These are phyloP conservation scores for Myxozyma udenii DNA, from an alignment of 805 yeast genomes.

Conservation along the genomic window DNA sequence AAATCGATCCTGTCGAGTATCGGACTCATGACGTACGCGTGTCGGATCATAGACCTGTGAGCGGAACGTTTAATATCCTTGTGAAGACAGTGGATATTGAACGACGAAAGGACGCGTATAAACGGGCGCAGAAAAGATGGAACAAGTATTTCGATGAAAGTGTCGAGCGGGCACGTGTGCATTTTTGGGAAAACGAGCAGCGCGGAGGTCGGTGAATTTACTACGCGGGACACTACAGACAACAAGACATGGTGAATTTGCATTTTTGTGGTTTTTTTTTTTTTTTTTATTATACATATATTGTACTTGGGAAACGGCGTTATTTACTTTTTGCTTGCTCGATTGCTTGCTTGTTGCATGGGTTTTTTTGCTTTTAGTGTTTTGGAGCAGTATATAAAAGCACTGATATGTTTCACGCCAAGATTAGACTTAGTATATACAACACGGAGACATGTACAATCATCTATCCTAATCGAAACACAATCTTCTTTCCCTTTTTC, in stretches of 20 bases:
- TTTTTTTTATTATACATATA: no score
- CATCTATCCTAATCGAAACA: slow-evolving; percentile 4
- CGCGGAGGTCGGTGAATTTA: background rate
- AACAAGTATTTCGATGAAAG: slow-evolving; percentile 20
- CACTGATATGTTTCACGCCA: no score
- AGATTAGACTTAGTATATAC: no score
- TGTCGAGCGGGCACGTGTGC: slow-evolving; percentile 12
- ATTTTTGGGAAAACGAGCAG: slow-evolving; percentile 6
- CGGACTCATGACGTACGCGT: slow-evolving; percentile 57
- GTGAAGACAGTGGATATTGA: slow-evolving; percentile 64
- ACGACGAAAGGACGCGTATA: slow-evolving; percentile 17
- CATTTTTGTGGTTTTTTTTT: no score
- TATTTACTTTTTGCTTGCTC: no score
- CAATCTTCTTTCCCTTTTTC: slow-evolving; percentile 22
- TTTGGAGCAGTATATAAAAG: no score
- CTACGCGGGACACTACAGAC: no score
- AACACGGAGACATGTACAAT: no score
- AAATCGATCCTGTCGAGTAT: slow-evolving; percentile 58
- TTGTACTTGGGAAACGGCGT: no score
- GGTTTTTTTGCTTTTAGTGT: no score
- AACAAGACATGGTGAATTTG: no score
- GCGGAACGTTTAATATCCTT: slow-evolving; percentile 61
- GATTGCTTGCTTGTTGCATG: no score
- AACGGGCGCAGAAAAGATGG: slow-evolving; percentile 22
- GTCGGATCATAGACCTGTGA: slow-evolving; percentile 91